A percentile compares a stretch with the other conserved stretches of the same genome.
phyloP scores from a whole-genome alignment of 2,329 filamentous ascomycete species.

The Hypoxylon sp. region DNA sequence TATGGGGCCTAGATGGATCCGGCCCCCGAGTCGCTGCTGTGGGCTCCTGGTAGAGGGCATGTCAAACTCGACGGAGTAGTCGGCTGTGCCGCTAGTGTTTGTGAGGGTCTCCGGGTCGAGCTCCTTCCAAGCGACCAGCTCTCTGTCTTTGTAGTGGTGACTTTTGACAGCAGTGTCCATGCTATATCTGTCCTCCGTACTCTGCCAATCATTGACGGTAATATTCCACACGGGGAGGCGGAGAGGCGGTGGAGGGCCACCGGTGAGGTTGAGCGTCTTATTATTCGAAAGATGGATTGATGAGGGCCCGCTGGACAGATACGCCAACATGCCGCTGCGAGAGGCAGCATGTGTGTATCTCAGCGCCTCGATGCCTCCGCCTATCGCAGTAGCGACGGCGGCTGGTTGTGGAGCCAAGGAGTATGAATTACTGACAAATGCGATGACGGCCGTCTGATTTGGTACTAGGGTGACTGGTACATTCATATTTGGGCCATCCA shows the following conservation, averaged over 20 bases:
- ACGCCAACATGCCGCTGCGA: neutral
- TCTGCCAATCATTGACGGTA: slow-evolving; percentile 3
- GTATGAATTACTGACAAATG: neutral
- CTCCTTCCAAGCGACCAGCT: neutral
- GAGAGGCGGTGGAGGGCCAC: neutral
- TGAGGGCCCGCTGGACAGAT: neutral
- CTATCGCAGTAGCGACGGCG: neutral
- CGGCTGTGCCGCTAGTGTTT: neutral
- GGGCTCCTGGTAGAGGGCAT: neutral
- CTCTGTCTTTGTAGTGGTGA: neutral
- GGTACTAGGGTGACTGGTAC: neutral
- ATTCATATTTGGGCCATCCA: neutral
- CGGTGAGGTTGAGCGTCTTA: neutral
- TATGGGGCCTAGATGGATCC: neutral
- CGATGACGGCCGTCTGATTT: neutral
- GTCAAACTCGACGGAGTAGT: neutral
- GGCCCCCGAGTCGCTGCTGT: neutral
- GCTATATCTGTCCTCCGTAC: neutral
- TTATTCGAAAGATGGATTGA: neutral
- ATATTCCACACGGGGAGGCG: neutral
- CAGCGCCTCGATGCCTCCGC: neutral
- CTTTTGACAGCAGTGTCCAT: neutral
- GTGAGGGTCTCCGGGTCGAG: neutral
- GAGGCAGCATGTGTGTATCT: neutral
- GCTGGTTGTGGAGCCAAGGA: neutral